Evolutionary conservation across 2,329 filamentous ascomycete genomes (phyloP).

Genomic region (Aspergillus sp.): DNA sequence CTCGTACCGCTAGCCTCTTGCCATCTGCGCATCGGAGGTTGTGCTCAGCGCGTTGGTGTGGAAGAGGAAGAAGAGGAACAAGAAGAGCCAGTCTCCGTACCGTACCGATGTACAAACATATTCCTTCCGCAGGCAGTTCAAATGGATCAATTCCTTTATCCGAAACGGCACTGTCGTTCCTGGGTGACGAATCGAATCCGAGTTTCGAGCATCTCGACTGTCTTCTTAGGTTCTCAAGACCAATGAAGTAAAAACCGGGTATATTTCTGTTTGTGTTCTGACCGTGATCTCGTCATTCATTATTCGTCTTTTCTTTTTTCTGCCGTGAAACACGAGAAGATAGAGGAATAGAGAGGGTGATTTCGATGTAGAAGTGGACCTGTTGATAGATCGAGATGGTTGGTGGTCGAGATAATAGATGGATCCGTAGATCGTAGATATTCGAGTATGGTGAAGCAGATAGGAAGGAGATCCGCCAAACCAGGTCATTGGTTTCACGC

Average conservation of each 20-base stretch:
- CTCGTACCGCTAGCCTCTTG: too few relatives aligned
- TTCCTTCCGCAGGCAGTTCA: too few relatives aligned
- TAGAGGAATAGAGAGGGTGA: background rate
- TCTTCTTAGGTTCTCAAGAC: too few relatives aligned
- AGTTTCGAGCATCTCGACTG: background rate
- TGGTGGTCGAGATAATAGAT: background rate
- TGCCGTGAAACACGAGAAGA: conserved; percentile 9
- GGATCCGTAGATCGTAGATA: background rate
- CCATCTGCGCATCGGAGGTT: too few relatives aligned
- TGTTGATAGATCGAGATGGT: background rate
- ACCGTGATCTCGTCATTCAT: background rate
- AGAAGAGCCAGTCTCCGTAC: too few relatives aligned
- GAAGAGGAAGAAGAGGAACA: too few relatives aligned
- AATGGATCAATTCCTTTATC: background rate
- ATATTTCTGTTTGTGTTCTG: background rate
- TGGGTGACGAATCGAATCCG: background rate
- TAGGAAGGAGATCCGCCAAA: background rate
- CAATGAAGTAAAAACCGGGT: background rate
- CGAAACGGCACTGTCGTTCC: background rate
- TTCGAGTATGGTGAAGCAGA: background rate
- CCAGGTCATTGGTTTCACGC: background rate
- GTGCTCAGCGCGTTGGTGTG: too few relatives aligned
- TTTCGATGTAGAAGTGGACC: background rate
- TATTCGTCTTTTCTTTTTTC: conserved; percentile 19
- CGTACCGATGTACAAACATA: too few relatives aligned